Evolutionary conservation across 2,329 filamentous ascomycete species (phyloP).

Genomic region (Cladobotryum protrusum): DNA sequence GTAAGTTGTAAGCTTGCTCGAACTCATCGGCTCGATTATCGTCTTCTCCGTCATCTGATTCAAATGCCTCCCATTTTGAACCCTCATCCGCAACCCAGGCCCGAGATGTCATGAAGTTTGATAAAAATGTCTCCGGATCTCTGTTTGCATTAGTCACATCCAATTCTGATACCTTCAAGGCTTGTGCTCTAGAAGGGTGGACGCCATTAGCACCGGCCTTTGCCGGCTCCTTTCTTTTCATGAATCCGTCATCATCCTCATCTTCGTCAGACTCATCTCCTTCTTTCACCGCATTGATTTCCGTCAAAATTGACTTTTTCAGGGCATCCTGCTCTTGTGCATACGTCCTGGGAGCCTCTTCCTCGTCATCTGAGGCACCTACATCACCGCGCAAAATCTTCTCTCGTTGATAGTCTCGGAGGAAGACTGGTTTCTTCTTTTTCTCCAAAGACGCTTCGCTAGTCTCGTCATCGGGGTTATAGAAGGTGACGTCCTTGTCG

Average conservation of each 20-base stretch:
- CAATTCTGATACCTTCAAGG: slow-evolving; percentile 46
- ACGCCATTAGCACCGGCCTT: slow-evolving; percentile 37
- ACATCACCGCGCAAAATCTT: slow-evolving; percentile 71
- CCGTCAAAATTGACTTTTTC: slow-evolving; percentile 69
- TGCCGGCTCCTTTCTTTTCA: slow-evolving; percentile 62
- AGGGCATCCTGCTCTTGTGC: slow-evolving; percentile 81
- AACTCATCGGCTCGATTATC: slow-evolving; percentile 76
- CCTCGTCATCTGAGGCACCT: slow-evolving; percentile 53
- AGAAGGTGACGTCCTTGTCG: slow-evolving; percentile 74
- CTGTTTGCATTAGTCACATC: slow-evolving; percentile 74
- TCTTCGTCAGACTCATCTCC: slow-evolving; percentile 42
- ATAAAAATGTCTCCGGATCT: slow-evolving; percentile 87
- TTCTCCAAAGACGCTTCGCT: slow-evolving; percentile 29
- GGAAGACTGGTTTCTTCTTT: slow-evolving; percentile 74
- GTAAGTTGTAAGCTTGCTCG: slow-evolving; percentile 89
- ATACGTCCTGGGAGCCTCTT: slow-evolving; percentile 62
- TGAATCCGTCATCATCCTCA: slow-evolving; percentile 56
- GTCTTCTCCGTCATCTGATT: slow-evolving; percentile 87
- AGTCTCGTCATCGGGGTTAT: slow-evolving; percentile 54
- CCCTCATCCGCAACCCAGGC: slow-evolving; percentile 74
- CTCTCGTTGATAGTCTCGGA: slow-evolving; percentile 87
- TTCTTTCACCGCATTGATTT: slow-evolving; percentile 63
- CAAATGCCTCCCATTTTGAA: slow-evolving; percentile 70
- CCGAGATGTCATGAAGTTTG: slow-evolving; percentile 87
- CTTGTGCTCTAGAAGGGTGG: slow-evolving; percentile 48